A percentile compares a stretch with the other conserved stretches of the same genome.
Conservation (phyloP, 257 asterid genomes). For the Eustoma russellianum region DNA sequence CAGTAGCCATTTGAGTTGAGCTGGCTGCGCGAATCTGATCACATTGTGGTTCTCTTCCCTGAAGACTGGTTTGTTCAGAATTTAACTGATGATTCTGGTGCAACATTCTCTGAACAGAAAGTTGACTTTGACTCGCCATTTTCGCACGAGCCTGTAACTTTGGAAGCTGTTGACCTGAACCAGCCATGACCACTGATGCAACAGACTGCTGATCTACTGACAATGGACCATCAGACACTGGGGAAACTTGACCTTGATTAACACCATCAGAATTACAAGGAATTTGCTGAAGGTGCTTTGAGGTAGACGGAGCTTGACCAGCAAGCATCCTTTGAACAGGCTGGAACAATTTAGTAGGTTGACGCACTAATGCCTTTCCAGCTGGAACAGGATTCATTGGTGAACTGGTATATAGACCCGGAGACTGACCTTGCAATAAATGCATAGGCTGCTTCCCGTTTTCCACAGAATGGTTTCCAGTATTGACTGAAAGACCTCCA, state of each 20-base stretch:
- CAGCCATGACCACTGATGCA: conserved; percentile 28
- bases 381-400: conserved; percentile 29
- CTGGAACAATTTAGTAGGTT: conserved; percentile 42
- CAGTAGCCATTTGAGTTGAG: conserved; percentile 34
- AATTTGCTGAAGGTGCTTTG: conserved; percentile 38
- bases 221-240: conserved; percentile 29
- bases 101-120: conserved; percentile 35
- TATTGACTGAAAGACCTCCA: conserved; percentile 48
- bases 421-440: conserved; percentile 27
- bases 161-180: conserved; percentile 35
- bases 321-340: conserved; percentile 51
- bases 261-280: conserved; percentile 39
- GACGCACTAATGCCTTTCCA: conserved; percentile 34
- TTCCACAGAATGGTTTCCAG: conserved; percentile 34
- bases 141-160: conserved; percentile 45
- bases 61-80: conserved; percentile 35
- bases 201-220: conserved; percentile 40
- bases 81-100: conserved; percentile 38
- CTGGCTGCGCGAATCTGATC: conserved; percentile 38
- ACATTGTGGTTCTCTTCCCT: conserved; percentile 36
- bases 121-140: conserved; percentile 39
- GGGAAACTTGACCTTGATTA: conserved; percentile 40
- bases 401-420: conserved; percentile 40
- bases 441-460: conserved; percentile 41
- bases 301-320: conserved; percentile 34